phyloP scores from a whole-genome alignment of 345 rosid species.

The Salix dunnii region DNA sequence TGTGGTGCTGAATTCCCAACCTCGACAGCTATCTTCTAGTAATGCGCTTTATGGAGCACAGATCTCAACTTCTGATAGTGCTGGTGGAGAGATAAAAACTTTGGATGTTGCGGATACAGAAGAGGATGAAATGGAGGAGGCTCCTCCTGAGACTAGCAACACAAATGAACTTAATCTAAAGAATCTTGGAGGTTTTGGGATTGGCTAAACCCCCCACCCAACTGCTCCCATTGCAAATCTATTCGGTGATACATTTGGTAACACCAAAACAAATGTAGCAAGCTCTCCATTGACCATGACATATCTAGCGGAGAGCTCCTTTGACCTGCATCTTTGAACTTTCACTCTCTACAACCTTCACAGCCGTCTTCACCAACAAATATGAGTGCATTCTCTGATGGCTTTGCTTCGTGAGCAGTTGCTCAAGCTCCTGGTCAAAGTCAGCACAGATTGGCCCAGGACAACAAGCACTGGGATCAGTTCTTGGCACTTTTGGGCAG shows the following conservation, averaged over 20 bases:
- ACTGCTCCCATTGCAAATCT: slow-evolving; percentile 58
- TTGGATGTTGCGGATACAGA: too few relatives aligned
- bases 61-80: too few relatives aligned
- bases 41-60: too few relatives aligned
- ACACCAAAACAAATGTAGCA: slow-evolving; percentile 37
- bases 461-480: slow-evolving; percentile 87
- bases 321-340: slow-evolving; percentile 83
- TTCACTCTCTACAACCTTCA: slow-evolving; percentile 55
- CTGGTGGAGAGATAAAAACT: too few relatives aligned
- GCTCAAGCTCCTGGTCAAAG: slow-evolving; percentile 54
- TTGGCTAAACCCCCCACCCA: too few relatives aligned
- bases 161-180: too few relatives aligned
- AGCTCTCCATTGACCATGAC: slow-evolving; percentile 54
- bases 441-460: slow-evolving; percentile 71
- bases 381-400: slow-evolving; percentile 52
- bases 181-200: too few relatives aligned
- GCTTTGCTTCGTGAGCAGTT: slow-evolving; percentile 45
- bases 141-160: too few relatives aligned
- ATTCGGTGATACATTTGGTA: slow-evolving; percentile 71
- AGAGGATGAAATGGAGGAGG: too few relatives aligned
- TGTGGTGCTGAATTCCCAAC: too few relatives aligned
- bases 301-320: slow-evolving; percentile 80
- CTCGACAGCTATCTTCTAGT: too few relatives aligned
- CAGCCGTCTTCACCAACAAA: slow-evolving; percentile 55
- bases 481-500: slow-evolving; percentile 95